These are phyloP conservation scores for Fraxinus cuspidata DNA, from an alignment of 257 asterid species.

Conservation along the genomic window DNA sequence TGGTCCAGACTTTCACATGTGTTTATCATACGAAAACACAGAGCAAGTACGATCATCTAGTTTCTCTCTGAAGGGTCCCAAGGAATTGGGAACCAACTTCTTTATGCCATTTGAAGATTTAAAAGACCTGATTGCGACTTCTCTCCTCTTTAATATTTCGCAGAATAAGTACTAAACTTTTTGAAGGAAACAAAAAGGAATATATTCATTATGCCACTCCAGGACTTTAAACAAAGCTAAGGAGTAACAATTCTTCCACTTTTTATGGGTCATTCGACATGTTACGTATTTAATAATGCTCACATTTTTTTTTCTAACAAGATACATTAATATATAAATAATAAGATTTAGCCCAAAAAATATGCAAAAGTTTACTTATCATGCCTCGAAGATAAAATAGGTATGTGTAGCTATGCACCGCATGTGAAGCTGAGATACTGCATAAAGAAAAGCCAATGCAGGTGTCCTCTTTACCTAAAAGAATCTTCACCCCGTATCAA, in stretches of 20 bases:
- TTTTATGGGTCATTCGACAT: neutral
- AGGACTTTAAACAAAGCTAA: slow-evolving; percentile 61
- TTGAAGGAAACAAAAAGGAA: slow-evolving; percentile 65
- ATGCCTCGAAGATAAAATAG: slow-evolving; percentile 26
- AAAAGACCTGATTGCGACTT: slow-evolving; percentile 43
- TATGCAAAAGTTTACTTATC: slow-evolving; percentile 26
- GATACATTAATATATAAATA: neutral
- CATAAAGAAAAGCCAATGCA: slow-evolving; percentile 15
- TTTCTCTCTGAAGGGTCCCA: slow-evolving; percentile 35
- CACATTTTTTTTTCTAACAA: neutral
- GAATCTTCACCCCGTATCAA: slow-evolving; percentile 30
- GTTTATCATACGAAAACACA: slow-evolving; percentile 39
- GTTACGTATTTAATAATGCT: neutral
- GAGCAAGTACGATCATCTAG: slow-evolving; percentile 34
- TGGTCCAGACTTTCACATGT: slow-evolving; percentile 39
- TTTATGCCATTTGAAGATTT: slow-evolving; percentile 41
- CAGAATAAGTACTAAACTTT: slow-evolving; percentile 68
- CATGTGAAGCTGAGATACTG: slow-evolving; percentile 13
- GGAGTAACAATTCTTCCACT: slow-evolving; percentile 39
- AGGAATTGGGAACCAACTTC: slow-evolving; percentile 37
- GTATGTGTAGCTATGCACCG: slow-evolving; percentile 3
- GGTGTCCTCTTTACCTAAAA: slow-evolving; percentile 25
- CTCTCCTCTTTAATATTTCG: slow-evolving; percentile 43
- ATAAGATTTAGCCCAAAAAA: slow-evolving; percentile 12
- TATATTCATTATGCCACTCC: slow-evolving; percentile 65